A percentile compares a stretch with the other conserved stretches of the same genome.
These are phyloP conservation scores for Ramularia endophylla DNA, from an alignment of 2,329 filamentous ascomycete genomes.

Conservation along the genomic window DNA sequence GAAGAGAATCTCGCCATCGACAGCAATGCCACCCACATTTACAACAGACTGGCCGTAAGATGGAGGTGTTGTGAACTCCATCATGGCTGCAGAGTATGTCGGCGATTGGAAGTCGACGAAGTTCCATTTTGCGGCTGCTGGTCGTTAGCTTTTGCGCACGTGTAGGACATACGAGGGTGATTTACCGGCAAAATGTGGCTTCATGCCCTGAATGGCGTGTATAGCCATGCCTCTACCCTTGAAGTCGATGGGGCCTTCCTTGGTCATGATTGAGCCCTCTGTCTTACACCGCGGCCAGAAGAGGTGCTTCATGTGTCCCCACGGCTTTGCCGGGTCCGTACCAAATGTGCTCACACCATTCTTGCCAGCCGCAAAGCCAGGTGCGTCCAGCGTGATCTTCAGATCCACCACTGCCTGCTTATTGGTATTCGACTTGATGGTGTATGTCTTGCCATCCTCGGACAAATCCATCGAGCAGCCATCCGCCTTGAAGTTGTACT, in stretches of 20 bases:
- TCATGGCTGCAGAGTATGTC: slow-evolving; percentile 79
- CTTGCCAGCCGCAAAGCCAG: slow-evolving; percentile 78
- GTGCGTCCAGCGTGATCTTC: slow-evolving; percentile 67
- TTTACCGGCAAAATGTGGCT: slow-evolving; percentile 86
- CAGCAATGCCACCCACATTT: slow-evolving; percentile 73
- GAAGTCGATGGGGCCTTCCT: slow-evolving; percentile 74
- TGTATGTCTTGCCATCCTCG: slow-evolving; percentile 74
- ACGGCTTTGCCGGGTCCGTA: slow-evolving; percentile 77
- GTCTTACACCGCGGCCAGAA: slow-evolving; percentile 89
- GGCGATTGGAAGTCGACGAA: slow-evolving; percentile 88
- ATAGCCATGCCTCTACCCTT: slow-evolving; percentile 73
- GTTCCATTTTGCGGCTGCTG: slow-evolving; percentile 74
- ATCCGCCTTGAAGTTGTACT: slow-evolving; percentile 77
- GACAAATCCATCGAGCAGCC: slow-evolving; percentile 80
- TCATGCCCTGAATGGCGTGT: slow-evolving; percentile 94
- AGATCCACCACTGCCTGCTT: slow-evolving; percentile 77
- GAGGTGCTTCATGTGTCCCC: slow-evolving; percentile 85
- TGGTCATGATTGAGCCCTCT: slow-evolving; percentile 78
- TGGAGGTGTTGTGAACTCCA: slow-evolving; percentile 92
- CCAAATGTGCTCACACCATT: slow-evolving; percentile 81
- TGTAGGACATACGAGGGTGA: slow-evolving; percentile 5
- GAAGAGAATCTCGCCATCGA: slow-evolving; percentile 71
- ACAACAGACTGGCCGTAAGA: slow-evolving; percentile 86
- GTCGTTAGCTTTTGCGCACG: slow-evolving; percentile 4
- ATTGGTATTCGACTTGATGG: slow-evolving; percentile 85